These are phyloP conservation scores for Beauveria sp. DNA, from an alignment of 2,329 filamentous ascomycete species.

Conservation along the genomic window DNA sequence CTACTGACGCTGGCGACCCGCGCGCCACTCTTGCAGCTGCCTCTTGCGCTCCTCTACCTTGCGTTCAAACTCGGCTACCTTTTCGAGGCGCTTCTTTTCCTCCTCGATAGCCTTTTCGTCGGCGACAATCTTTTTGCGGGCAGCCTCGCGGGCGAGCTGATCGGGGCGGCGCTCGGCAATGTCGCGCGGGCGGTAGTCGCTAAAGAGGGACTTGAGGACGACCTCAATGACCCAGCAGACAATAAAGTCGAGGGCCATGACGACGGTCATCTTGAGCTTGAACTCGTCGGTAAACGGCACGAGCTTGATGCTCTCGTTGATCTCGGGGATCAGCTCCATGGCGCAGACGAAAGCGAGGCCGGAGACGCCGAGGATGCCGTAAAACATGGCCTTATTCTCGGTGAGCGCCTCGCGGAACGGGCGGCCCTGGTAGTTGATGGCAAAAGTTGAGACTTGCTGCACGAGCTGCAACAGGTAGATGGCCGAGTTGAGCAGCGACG, in stretches of 20 bases:
- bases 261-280: conserved; percentile 72
- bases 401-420: conserved; percentile 94
- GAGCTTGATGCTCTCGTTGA: conserved; percentile 87
- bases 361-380: conserved; percentile 83
- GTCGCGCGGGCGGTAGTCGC: conserved; percentile 87
- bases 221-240: conserved; percentile 87
- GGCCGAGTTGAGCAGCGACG: conserved; percentile 90
- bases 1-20: conserved; percentile 22
- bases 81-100: conserved; percentile 44
- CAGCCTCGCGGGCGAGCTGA: conserved; percentile 70
- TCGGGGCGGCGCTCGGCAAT: conserved; percentile 83
- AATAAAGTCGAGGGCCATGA: conserved; percentile 83
- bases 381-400: conserved; percentile 98
- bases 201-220: conserved; percentile 75
- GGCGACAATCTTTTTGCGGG: conserved; percentile 55
- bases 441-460: conserved; percentile 97
- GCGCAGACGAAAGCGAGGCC: conserved; percentile 90
- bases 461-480: conserved; percentile 97
- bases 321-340: conserved; percentile 89
- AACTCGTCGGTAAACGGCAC: conserved; percentile 87
- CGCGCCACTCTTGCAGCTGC: conserved; percentile 40
- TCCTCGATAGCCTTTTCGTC: conserved; percentile 39
- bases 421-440: conserved; percentile 97
- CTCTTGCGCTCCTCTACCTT: conserved; percentile 44
- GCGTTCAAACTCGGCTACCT: conserved; percentile 53